Base-by-base conservation (phyloP, 352 stramenopile species). In the Elongisporangium senticosum region DNA sequence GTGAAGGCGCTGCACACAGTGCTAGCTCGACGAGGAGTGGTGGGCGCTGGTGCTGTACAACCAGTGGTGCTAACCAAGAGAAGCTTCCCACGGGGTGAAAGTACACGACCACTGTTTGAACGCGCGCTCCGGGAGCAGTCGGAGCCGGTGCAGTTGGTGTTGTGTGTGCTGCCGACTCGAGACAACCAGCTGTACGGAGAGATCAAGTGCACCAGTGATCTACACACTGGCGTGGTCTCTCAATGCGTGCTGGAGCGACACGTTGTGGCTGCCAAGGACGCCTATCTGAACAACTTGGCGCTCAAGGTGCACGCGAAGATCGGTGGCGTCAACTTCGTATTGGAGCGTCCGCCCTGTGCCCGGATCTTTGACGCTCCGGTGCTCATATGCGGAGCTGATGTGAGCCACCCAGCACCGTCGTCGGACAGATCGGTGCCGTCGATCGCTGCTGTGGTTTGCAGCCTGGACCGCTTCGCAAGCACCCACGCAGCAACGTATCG, bases 231-330 rank as follows among this genome's bases (percentile, higher is more conserved):
- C 33, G 33, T 43, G 1, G 73, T 86, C 49, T 88, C 78, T 0
- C 82, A 94, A 68, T 82, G 64, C 7, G 59, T 83, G 37, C 58
- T 92, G 24, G 83, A 80, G 24, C 85, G 92, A 52, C 90, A 79
- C 59, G 77, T 92, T 26, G 66, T 91, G 21, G 68, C 67, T 0
- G 64, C 72, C 43, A 75, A 89, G 37, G 64, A 89, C 10, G 21
- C 49, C 1, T 72, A 65, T 43, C 57, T 66, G 3, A 81, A 82
- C 10, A 93, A 95, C 51, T 62, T 95, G 6, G 75, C 68, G 11
- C 57, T 89, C 11, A 87, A 91, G 62, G 78, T 93, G 15, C 90
- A 93, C 59, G 72, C 81, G 64, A 93, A 93, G 67, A 64, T 93
- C 21, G 72, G 71, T 24, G 82, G 82, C 11, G 73, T 89, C 58